Conservation (phyloP, 768 basidiomycete genomes). For the Leccinum disarticulatum region DNA sequence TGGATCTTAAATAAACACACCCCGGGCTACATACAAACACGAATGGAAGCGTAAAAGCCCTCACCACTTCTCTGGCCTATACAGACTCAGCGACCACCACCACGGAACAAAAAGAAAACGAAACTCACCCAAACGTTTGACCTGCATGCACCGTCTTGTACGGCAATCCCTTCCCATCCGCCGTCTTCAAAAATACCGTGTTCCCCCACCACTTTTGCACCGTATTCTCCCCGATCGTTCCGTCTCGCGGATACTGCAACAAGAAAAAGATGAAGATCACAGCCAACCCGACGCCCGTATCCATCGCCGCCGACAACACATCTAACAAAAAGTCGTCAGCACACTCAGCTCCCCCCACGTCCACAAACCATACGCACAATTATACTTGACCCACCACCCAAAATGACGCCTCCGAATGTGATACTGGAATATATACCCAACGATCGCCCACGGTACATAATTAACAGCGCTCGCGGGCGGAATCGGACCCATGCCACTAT, state of each 20-base stretch:
- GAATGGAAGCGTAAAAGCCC: no score
- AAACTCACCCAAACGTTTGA: constrained; percentile 30
- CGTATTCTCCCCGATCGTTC: constrained; percentile 52
- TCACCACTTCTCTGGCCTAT: constrained; percentile 16
- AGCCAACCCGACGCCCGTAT: constrained; percentile 64
- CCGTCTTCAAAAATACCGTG: constrained; percentile 33
- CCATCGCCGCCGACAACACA: constrained; percentile 70
- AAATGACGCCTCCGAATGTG: constrained; percentile 58
- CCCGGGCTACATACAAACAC: no score
- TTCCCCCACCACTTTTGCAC: constrained; percentile 77
- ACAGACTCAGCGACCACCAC: background rate
- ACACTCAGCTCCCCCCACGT: background rate
- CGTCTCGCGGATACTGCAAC: constrained; percentile 65
- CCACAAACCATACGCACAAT: constrained; percentile 26
- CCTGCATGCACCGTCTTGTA: constrained; percentile 14
- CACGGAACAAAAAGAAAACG: no score
- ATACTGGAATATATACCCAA: constrained; percentile 67
- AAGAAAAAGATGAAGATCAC: constrained; percentile 57
- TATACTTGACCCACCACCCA: constrained; percentile 67
- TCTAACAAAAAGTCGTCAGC: constrained; percentile 35
- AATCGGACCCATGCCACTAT: constrained; percentile 33
- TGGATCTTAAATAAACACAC: background rate
- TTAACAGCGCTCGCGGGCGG: constrained; percentile 68
- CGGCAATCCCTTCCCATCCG: constrained; percentile 13
- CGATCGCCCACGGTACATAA: constrained; percentile 65